Percentiles rank a stretch among this genome's conserved stretches.
Evolutionary conservation across 2,329 filamentous ascomycete species (phyloP).

Genomic region (Ophiostoma angusticollis): DNA sequence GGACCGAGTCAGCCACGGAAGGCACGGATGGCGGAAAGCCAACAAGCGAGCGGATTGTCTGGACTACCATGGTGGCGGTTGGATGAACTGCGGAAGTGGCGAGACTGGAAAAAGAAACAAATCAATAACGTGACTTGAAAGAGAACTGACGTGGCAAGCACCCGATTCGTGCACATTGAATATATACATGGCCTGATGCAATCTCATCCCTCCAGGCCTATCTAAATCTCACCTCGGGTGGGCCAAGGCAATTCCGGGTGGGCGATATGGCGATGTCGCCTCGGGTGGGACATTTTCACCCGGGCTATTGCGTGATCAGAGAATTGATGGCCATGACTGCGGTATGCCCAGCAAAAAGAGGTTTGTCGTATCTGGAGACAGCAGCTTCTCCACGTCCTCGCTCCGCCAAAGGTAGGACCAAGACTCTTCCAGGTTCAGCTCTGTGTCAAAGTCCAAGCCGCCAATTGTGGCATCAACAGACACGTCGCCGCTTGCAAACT

Average conservation of each 20-base stretch:
- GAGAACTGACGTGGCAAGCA: no score
- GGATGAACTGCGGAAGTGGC: no score
- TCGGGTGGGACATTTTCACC: no score
- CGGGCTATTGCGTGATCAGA: not conserved
- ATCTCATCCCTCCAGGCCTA: no score
- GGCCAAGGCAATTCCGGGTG: no score
- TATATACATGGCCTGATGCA: no score
- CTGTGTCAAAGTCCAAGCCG: not conserved
- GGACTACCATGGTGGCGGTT: not conserved
- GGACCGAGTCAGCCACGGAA: slow-evolving; percentile 3
- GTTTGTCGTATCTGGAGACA: slow-evolving; percentile 1
- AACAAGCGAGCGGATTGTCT: slow-evolving; percentile 7
- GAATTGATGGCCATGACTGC: slow-evolving; percentile 1
- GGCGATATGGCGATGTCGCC: no score
- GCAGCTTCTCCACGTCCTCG: slow-evolving; percentile 6
- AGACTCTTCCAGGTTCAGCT: slow-evolving; percentile 7
- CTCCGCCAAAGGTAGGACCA: slow-evolving; percentile 10
- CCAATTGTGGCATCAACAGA: not conserved
- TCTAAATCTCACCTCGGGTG: no score
- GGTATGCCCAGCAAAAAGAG: slow-evolving; percentile 9
- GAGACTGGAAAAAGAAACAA: no score
- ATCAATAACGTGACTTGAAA: no score
- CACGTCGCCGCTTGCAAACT: not conserved
- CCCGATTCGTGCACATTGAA: no score
- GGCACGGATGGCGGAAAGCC: slow-evolving; percentile 3